A percentile compares a stretch with the other conserved stretches of the same genome.
Conservation (phyloP, 306 rosid species). For the Datisca glomerata region DNA sequence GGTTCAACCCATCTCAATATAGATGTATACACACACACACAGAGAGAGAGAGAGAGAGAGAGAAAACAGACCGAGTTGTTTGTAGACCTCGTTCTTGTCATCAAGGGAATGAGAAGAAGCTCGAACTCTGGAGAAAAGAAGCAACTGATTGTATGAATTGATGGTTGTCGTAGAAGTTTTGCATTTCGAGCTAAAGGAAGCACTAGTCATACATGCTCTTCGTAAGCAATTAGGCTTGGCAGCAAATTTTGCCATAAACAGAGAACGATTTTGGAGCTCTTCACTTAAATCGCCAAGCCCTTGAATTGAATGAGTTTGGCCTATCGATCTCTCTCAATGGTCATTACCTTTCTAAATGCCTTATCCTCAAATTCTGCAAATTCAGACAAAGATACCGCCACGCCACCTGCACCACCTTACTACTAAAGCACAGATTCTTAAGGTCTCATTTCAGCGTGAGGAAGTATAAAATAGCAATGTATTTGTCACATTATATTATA, state of each 20-base stretch:
- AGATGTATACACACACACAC: background rate
- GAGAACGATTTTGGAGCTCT: background rate
- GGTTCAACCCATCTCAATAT: background rate
- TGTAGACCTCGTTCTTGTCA: constrained; percentile 38
- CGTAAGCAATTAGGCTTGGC: background rate
- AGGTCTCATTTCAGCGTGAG: too few species aligned
- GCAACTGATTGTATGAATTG: constrained; percentile 9
- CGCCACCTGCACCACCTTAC: too few species aligned
- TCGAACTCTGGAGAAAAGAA: constrained; percentile 19
- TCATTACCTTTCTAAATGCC: too few species aligned
- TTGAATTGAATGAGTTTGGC: background rate
- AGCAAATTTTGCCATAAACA: constrained; percentile 1
- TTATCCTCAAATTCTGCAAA: background rate
- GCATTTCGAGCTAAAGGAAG: constrained; percentile 25
- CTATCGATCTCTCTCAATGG: too few species aligned
- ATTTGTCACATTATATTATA: too few species aligned
- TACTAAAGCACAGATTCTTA: too few species aligned
- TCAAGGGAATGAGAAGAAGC: constrained; percentile 44
- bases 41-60: constrained; percentile 1
- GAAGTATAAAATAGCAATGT: too few species aligned
- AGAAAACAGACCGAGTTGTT: constrained; percentile 56
- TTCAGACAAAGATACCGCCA: background rate
- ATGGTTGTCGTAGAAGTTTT: constrained; percentile 12
- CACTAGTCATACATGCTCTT: background rate
- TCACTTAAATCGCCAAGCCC: too few species aligned